Percentiles rank a stretch among this genome's conserved stretches.
Evolutionary conservation across 495 filamentous ascomycete species (phyloP).

Genomic region (Penicillium coprophilum): DNA sequence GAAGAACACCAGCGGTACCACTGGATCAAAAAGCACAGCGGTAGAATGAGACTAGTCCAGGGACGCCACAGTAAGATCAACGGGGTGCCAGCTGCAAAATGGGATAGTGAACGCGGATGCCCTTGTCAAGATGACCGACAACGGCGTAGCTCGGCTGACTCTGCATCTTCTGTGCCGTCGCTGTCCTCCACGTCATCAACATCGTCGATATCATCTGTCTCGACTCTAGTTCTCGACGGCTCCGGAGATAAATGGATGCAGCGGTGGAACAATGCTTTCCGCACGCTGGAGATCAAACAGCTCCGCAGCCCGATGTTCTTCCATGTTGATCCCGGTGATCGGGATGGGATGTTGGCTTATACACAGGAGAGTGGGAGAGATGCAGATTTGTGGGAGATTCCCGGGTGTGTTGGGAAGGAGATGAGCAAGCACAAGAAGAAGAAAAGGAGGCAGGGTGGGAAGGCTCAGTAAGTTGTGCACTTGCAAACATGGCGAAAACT

Average conservation of each 20-base stretch:
- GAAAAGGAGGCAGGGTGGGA: slow-evolving; percentile 45
- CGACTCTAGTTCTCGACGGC: slow-evolving; percentile 53
- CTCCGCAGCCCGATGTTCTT: slow-evolving; percentile 68
- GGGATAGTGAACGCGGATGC: slow-evolving; percentile 21
- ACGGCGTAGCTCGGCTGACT: slow-evolving; percentile 27
- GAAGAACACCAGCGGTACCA: slow-evolving; percentile 65
- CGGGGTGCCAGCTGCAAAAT: slow-evolving; percentile 34
- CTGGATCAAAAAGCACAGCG: slow-evolving; percentile 58
- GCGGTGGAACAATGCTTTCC: slow-evolving; percentile 56
- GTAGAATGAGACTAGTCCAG: slow-evolving; percentile 44
- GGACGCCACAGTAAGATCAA: slow-evolving; percentile 30
- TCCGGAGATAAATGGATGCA: slow-evolving; percentile 54
- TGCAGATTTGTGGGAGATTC: slow-evolving; percentile 55
- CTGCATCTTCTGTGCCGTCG: slow-evolving; percentile 30
- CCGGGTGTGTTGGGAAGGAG: slow-evolving; percentile 61
- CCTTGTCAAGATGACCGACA: slow-evolving; percentile 22
- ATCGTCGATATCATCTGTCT: slow-evolving; percentile 34
- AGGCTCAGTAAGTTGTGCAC: slow-evolving; percentile 27
- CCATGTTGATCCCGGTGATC: slow-evolving; percentile 62
- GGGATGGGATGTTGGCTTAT: slow-evolving; percentile 62
- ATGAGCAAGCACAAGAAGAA: slow-evolving; percentile 64
- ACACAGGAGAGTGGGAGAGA: slow-evolving; percentile 51
- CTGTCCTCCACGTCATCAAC: slow-evolving; percentile 20
- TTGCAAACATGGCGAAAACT: neutral
- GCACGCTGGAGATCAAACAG: slow-evolving; percentile 56